A percentile compares a stretch with the other conserved stretches of the same genome.
Conservation (phyloP, 2,329 filamentous ascomycete species). For the Stachybotrys elegans region DNA sequence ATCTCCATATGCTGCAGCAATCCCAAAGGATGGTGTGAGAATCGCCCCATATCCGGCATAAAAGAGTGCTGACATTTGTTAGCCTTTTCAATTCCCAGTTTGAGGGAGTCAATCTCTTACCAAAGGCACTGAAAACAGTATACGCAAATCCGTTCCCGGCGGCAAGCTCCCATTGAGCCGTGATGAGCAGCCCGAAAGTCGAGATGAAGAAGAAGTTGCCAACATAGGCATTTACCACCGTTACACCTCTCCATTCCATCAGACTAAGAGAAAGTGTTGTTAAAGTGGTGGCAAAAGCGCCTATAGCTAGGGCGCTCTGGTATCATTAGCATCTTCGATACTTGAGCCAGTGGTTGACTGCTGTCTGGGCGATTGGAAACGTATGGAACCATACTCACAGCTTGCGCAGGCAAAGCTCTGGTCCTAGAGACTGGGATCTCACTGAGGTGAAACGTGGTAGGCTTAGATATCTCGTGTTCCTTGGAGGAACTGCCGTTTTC, state of each 20-base stretch:
- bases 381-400: not conserved
- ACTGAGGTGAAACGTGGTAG: not conserved
- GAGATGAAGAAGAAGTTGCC: conserved; percentile 48
- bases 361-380: too few relatives aligned
- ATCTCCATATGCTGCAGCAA: conserved; percentile 17
- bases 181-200: conserved; percentile 46
- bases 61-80: conserved; percentile 9
- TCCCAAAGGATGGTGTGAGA: conserved; percentile 18
- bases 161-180: conserved; percentile 51
- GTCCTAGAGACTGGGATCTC: not conserved
- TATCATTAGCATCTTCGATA: too few relatives aligned
- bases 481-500: not conserved
- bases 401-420: not conserved
- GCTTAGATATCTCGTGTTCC: not conserved
- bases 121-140: conserved; percentile 49
- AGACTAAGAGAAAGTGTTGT: conserved; percentile 48
- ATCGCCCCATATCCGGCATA: conserved; percentile 20
- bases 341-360: too few relatives aligned
- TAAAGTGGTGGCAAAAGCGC: conserved; percentile 44
- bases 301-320: not conserved
- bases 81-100: not conserved
- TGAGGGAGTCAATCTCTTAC: conserved; percentile 18
- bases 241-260: conserved; percentile 50
- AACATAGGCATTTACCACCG: conserved; percentile 45
- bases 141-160: conserved; percentile 48